Percentiles rank a stretch among this genome's conserved stretches.
Evolutionary conservation across 768 basidiomycete genomes (phyloP).

Genomic region (Xerocomus spinulosus): DNA sequence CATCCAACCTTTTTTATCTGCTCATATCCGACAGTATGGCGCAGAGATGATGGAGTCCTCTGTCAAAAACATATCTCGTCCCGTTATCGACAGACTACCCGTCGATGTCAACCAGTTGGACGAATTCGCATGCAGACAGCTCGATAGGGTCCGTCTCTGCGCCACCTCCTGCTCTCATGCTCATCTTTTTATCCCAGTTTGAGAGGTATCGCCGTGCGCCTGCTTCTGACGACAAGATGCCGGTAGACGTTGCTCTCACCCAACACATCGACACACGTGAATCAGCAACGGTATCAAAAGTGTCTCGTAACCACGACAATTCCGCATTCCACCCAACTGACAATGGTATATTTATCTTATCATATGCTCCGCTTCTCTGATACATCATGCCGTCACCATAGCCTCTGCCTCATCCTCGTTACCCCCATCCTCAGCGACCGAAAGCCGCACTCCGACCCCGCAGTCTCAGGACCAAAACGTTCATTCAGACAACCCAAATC

Average conservation of each 20-base stretch:
- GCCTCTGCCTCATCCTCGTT: background rate
- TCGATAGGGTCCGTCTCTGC: constrained; percentile 63
- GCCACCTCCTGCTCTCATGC: background rate
- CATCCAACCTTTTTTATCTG: background rate
- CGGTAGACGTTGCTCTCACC: constrained; percentile 14
- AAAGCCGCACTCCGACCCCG: constrained; percentile 24
- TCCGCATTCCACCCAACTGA: background rate
- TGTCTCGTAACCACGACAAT: constrained; percentile 1
- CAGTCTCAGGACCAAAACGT: constrained; percentile 14
- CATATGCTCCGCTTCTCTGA: constrained; percentile 1
- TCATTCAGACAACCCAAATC: constrained; percentile 24
- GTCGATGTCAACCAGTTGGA: constrained; percentile 72
- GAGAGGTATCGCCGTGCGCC: constrained; percentile 48
- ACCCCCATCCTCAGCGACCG: background rate
- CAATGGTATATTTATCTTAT: constrained; percentile 13
- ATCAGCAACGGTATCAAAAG: background rate
- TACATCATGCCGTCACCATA: background rate
- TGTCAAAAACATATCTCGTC: constrained; percentile 74
- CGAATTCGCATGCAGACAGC: constrained; percentile 83
- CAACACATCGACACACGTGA: background rate
- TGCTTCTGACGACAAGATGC: constrained; percentile 27
- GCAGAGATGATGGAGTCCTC: constrained; percentile 85
- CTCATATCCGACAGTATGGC: constrained; percentile 58
- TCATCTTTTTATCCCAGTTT: constrained; percentile 31
- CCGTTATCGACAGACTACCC: constrained; percentile 76